Evolutionary conservation across 2,329 filamentous ascomycete genomes (phyloP).

Genomic region (Calycina herbarum): DNA sequence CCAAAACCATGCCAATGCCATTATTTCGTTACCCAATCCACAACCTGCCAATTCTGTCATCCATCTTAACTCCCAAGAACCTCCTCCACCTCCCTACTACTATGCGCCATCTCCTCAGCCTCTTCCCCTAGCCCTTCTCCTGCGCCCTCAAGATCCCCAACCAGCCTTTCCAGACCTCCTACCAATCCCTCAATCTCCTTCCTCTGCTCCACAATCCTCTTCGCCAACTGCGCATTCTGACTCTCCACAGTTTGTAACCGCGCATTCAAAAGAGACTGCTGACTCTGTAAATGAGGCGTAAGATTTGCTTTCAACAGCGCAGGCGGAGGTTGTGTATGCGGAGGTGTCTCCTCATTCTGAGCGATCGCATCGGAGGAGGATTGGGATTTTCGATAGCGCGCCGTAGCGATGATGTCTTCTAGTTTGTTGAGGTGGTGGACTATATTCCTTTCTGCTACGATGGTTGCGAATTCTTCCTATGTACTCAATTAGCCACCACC

Average conservation of each 20-base stretch:
- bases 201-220: slow-evolving; percentile 53
- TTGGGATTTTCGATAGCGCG: slow-evolving; percentile 39
- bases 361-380: background rate
- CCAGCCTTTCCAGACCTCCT: slow-evolving; percentile 49
- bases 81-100: slow-evolving; percentile 25
- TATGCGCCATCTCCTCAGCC: slow-evolving; percentile 22
- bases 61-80: background rate
- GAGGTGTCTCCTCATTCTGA: slow-evolving; percentile 29
- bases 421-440: slow-evolving; percentile 60
- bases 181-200: slow-evolving; percentile 55
- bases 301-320: slow-evolving; percentile 57
- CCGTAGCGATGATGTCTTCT: slow-evolving; percentile 55
- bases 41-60: background rate
- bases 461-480: slow-evolving; percentile 57
- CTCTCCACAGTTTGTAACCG: slow-evolving; percentile 56
- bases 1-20: background rate
- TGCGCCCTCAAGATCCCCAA: slow-evolving; percentile 56
- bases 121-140: slow-evolving; percentile 23
- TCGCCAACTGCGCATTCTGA: slow-evolving; percentile 55
- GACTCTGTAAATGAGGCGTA: slow-evolving; percentile 43
- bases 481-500: slow-evolving; percentile 9
- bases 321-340: slow-evolving; percentile 56
- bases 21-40: background rate
- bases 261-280: slow-evolving; percentile 58
- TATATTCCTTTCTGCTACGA: slow-evolving; percentile 52